phyloP scores from a whole-genome alignment of 805 yeast genomes.

The Torulaspora indica region DNA sequence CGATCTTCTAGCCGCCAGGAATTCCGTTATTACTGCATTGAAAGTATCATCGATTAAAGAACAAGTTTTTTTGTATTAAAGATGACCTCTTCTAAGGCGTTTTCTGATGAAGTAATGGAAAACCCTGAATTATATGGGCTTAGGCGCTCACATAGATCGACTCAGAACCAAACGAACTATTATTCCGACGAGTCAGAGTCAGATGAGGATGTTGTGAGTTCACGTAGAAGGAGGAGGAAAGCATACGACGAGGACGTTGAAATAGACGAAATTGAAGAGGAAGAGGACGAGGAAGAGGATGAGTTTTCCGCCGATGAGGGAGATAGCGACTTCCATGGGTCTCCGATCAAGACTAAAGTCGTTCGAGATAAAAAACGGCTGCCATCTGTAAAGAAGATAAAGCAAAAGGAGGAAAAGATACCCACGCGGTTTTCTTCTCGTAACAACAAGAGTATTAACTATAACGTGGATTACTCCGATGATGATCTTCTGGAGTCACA shows the following conservation, averaged over 20 bases:
- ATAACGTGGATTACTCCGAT: slow-evolving; percentile 62
- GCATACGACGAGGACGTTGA: slow-evolving; percentile 29
- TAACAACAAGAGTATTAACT: slow-evolving; percentile 60
- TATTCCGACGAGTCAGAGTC: slow-evolving; percentile 25
- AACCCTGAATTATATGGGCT: slow-evolving; percentile 83
- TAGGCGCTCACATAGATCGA: slow-evolving; percentile 67
- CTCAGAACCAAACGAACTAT: slow-evolving; percentile 31
- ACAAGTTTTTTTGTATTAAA: background rate
- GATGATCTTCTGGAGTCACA: slow-evolving; percentile 41
- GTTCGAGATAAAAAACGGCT: slow-evolving; percentile 14
- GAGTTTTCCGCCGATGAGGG: slow-evolving; percentile 16
- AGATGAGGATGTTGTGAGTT: slow-evolving; percentile 31
- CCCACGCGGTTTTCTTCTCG: slow-evolving; percentile 79
- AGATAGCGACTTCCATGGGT: slow-evolving; percentile 22
- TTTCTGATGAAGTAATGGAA: slow-evolving; percentile 52
- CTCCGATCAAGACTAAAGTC: slow-evolving; percentile 13
- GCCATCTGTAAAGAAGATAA: slow-evolving; percentile 5
- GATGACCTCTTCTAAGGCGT: slow-evolving; percentile 10
- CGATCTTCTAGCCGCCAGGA: background rate
- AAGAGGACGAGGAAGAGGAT: slow-evolving; percentile 26
- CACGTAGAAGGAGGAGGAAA: slow-evolving; percentile 22
- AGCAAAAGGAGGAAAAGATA: slow-evolving; percentile 28
- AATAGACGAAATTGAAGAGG: slow-evolving; percentile 29
- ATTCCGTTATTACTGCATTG: too few relatives aligned
- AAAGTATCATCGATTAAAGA: background rate